phyloP scores from a whole-genome alignment of 495 filamentous ascomycete species.

The Penicillium riverlandense region DNA sequence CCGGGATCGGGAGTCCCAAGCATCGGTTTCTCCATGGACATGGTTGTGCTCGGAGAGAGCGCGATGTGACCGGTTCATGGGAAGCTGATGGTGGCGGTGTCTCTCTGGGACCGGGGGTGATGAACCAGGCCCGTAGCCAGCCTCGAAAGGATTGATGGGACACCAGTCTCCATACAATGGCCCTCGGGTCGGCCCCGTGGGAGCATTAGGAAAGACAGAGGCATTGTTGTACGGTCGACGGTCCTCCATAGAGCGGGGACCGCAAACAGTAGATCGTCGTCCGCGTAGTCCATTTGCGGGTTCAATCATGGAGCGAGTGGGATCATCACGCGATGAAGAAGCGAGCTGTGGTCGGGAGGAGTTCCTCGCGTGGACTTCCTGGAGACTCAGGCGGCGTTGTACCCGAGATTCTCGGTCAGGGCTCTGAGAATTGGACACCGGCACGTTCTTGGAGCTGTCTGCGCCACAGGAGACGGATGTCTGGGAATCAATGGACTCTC shows the following conservation, averaged over 20 bases:
- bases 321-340: slow-evolving; percentile 17
- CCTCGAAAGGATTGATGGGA: slow-evolving; percentile 2
- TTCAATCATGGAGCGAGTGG: slow-evolving; percentile 3
- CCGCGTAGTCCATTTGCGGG: slow-evolving; percentile 1
- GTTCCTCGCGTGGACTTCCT: slow-evolving; percentile 7
- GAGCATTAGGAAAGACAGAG: background rate
- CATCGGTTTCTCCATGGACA: background rate
- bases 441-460: slow-evolving; percentile 6
- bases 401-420: background rate
- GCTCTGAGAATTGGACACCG: background rate
- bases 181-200: slow-evolving; percentile 1
- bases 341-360: slow-evolving; percentile 9
- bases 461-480: slow-evolving; percentile 9
- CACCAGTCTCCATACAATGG: slow-evolving; percentile 9
- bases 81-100: slow-evolving; percentile 1
- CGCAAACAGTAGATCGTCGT: slow-evolving; percentile 20
- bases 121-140: background rate
- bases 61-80: background rate
- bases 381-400: slow-evolving; percentile 19
- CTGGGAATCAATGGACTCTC: slow-evolving; percentile 24
- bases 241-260: slow-evolving; percentile 19
- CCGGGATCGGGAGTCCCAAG: slow-evolving; percentile 9
- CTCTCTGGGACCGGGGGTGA: background rate
- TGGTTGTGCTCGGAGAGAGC: slow-evolving; percentile 8
- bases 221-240: background rate